Conservation (phyloP, 169 alveolate species). For the Plasmodium falciparum region DNA sequence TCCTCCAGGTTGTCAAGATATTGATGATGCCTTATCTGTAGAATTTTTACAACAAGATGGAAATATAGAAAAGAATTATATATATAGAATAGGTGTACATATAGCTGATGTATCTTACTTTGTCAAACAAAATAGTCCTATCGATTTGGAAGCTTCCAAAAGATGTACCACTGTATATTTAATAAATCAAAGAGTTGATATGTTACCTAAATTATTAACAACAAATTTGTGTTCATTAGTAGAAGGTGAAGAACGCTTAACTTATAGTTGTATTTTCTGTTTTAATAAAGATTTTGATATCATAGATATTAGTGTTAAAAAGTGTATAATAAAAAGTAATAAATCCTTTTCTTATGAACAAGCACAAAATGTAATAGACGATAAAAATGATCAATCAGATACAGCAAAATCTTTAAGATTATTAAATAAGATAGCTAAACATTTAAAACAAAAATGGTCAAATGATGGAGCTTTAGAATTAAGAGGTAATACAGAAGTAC, state of each 20-base stretch:
- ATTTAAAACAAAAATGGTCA: conserved; percentile 91
- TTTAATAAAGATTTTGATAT: conserved; percentile 91
- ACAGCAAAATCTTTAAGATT: conserved; percentile 77
- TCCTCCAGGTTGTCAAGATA: conserved; percentile 99
- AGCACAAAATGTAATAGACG: conserved; percentile 93
- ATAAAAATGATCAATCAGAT: conserved; percentile 81
- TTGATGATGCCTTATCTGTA: conserved; percentile 97
- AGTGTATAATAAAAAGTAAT: conserved; percentile 93
- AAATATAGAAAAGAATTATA: conserved; percentile 57
- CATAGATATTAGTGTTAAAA: conserved; percentile 86
- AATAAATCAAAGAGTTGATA: conserved; percentile 98
- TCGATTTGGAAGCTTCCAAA: conserved; percentile 99
- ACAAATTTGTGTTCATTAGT: conserved; percentile 96
- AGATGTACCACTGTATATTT: conserved; percentile 97
- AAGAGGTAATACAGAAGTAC: conserved; percentile 55
- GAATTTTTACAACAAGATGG: conserved; percentile 76
- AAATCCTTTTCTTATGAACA: conserved; percentile 93
- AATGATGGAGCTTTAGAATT: conserved; percentile 97
- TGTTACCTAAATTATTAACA: conserved; percentile 98
- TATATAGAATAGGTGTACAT: conserved; percentile 96
- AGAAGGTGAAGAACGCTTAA: conserved; percentile 92
- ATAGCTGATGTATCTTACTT: conserved; percentile 99
- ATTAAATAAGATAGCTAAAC: conserved; percentile 89
- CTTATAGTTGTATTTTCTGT: conserved; percentile 96
- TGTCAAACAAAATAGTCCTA: conserved; percentile 95